phyloP scores from a whole-genome alignment of 176 grass and related monocot species.

The Hyparrhenia diplandra region DNA sequence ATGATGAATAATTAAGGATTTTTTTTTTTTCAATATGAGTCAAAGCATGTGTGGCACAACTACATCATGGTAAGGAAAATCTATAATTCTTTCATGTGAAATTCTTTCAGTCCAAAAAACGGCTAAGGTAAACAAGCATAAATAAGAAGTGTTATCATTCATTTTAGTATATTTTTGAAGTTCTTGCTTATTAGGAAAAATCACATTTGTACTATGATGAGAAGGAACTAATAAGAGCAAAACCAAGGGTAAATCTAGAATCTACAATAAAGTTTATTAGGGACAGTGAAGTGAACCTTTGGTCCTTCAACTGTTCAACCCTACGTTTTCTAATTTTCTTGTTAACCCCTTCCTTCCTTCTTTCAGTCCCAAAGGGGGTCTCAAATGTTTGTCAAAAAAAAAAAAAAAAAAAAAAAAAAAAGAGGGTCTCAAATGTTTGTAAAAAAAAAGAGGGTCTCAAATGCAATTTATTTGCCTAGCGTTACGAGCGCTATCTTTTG shows the following conservation, averaged over 20 bases:
- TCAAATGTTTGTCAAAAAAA: too few species aligned
- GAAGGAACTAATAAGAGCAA: background rate
- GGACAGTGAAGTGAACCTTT: background rate
- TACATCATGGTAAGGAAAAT: background rate
- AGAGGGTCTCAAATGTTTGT: too few species aligned
- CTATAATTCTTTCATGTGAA: background rate
- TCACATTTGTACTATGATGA: background rate
- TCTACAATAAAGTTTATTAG: background rate
- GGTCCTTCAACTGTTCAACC: background rate
- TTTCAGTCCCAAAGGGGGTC: background rate
- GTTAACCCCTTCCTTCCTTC: background rate
- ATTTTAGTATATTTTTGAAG: background rate
- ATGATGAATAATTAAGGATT: background rate
- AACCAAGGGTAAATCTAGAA: background rate
- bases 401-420: too few species aligned
- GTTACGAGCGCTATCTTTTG: too few species aligned
- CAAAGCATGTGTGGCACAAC: background rate
- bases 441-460: too few species aligned
- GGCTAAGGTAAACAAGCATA: background rate
- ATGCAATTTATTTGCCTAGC: too few species aligned
- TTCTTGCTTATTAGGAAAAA: background rate
- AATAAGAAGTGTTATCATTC: background rate
- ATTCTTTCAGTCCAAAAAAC: background rate
- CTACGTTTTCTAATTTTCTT: background rate
- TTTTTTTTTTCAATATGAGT: background rate